Evolutionary conservation across 768 basidiomycete species (phyloP).

Genomic region (Lentinus tigrinus): DNA sequence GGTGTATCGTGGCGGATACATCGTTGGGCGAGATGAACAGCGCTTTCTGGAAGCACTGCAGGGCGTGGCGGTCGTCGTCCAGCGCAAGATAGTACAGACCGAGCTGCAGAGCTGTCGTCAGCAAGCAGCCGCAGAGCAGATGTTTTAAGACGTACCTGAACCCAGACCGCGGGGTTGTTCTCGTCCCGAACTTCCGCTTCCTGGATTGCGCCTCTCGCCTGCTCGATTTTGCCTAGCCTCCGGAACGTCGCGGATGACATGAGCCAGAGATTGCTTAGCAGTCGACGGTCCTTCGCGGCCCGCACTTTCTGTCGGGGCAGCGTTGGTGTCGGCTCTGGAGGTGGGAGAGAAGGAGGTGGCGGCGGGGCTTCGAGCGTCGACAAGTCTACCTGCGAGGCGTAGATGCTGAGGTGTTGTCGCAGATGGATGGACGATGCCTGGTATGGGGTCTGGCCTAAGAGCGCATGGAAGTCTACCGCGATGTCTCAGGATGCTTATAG

Average conservation of each 20-base stretch:
- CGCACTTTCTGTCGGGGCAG: conserved; percentile 31
- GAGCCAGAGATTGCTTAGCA: conserved; percentile 88
- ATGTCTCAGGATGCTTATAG: neutral
- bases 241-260: conserved; percentile 95
- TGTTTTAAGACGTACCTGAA: conserved; percentile 62
- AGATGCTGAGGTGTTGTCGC: conserved; percentile 47
- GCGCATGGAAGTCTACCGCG: conserved; percentile 63
- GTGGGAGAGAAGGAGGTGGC: conserved; percentile 47
- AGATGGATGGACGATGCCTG: conserved; percentile 87
- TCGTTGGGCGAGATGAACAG: conserved; percentile 84
- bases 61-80: conserved; percentile 56
- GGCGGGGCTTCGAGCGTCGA: conserved; percentile 29
- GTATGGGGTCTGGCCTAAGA: conserved; percentile 59
- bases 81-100: conserved; percentile 70
- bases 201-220: conserved; percentile 86
- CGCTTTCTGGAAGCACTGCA: conserved; percentile 82
- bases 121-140: neutral
- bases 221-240: conserved; percentile 84
- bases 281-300: conserved; percentile 53
- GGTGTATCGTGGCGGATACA: conserved; percentile 73
- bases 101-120: conserved; percentile 43
- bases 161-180: conserved; percentile 88
- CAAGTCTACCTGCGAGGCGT: conserved; percentile 32
- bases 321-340: conserved; percentile 31
- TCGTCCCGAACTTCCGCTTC: conserved; percentile 92